Evolutionary conservation across 2,329 filamentous ascomycete species (phyloP).

Genomic region (Hymenotorrendiella dingleyae): DNA sequence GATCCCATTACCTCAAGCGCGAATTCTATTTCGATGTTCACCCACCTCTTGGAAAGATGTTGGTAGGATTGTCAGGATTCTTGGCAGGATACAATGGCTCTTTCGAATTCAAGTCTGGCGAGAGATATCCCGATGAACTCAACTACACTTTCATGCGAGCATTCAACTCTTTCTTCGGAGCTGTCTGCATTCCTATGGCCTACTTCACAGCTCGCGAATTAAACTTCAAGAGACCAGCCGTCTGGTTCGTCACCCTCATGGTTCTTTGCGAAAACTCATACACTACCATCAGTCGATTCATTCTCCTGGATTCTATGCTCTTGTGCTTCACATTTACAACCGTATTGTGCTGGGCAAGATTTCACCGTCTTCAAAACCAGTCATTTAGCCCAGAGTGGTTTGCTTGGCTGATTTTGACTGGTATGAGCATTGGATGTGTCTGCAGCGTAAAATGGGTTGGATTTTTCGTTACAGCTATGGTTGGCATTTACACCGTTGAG

Average conservation of each 20-base stretch:
- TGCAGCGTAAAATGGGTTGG: slow-evolving; percentile 99
- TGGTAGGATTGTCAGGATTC: slow-evolving; percentile 92
- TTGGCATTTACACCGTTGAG: slow-evolving; percentile 92
- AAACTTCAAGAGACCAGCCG: slow-evolving; percentile 75
- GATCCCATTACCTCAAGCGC: slow-evolving; percentile 96
- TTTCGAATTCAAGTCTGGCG: slow-evolving; percentile 98
- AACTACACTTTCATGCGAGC: slow-evolving; percentile 98
- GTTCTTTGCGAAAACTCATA: slow-evolving; percentile 99
- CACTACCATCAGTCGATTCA: slow-evolving; percentile 97
- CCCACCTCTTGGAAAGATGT: slow-evolving; percentile 95
- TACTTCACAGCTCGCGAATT: slow-evolving; percentile 94
- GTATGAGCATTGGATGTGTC: slow-evolving; percentile 93
- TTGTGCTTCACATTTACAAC: slow-evolving; percentile 98
- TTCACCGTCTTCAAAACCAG: slow-evolving; percentile 79
- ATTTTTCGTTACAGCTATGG: slow-evolving; percentile 88
- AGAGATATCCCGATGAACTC: slow-evolving; percentile 86
- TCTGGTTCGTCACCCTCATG: slow-evolving; percentile 95
- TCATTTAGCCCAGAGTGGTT: slow-evolving; percentile 93
- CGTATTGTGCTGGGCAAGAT: slow-evolving; percentile 93
- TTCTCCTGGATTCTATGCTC: slow-evolving; percentile 96
- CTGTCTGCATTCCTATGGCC: slow-evolving; percentile 84
- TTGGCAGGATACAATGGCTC: slow-evolving; percentile 97
- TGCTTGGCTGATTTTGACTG: slow-evolving; percentile 87
- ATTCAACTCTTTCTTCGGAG: slow-evolving; percentile 94
- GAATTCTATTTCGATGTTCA: slow-evolving; percentile 99